These are phyloP conservation scores for Hibiscus trionum DNA, from an alignment of 345 rosid genomes.

Conservation along the genomic window DNA sequence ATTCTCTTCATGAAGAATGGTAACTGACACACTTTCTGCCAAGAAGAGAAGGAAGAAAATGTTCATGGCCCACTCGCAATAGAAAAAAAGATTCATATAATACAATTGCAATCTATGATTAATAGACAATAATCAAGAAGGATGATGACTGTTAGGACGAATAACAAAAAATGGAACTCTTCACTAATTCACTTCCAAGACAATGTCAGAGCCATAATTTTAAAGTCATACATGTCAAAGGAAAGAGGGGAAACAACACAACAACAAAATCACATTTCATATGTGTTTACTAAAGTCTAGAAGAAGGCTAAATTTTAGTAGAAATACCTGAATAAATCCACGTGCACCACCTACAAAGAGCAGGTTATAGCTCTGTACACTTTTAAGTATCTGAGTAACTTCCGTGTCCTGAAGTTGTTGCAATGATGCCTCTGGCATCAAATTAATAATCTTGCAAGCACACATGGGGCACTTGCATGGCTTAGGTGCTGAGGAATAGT, in stretches of 20 bases:
- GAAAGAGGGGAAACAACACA: not conserved
- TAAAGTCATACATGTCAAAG: not conserved
- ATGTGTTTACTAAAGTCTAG: not conserved
- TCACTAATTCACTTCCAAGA: not conserved
- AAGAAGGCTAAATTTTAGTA: not conserved
- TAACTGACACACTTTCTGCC: slow-evolving; percentile 55
- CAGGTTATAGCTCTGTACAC: slow-evolving; percentile 60
- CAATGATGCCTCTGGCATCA: slow-evolving; percentile 53
- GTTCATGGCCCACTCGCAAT: slow-evolving; percentile 6
- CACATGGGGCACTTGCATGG: slow-evolving; percentile 97
- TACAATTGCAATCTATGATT: not conserved
- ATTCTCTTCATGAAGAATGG: slow-evolving; percentile 66
- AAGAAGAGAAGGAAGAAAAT: slow-evolving; percentile 13
- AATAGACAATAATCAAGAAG: not conserved
- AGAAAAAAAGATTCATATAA: not conserved
- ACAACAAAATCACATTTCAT: not conserved
- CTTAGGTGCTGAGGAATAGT: slow-evolving; percentile 57
- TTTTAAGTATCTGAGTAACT: slow-evolving; percentile 45
- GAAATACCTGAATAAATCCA: slow-evolving; percentile 55
- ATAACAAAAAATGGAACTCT: not conserved
- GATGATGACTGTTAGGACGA: not conserved
- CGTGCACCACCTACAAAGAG: slow-evolving; percentile 63
- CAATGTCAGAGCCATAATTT: not conserved
- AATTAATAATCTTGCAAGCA: slow-evolving; percentile 39
- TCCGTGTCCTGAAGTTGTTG: slow-evolving; percentile 34